A percentile compares a stretch with the other conserved stretches of the same genome.
These are phyloP conservation scores for Syzygium jambos DNA, from an alignment of 345 rosid genomes.

Conservation along the genomic window DNA sequence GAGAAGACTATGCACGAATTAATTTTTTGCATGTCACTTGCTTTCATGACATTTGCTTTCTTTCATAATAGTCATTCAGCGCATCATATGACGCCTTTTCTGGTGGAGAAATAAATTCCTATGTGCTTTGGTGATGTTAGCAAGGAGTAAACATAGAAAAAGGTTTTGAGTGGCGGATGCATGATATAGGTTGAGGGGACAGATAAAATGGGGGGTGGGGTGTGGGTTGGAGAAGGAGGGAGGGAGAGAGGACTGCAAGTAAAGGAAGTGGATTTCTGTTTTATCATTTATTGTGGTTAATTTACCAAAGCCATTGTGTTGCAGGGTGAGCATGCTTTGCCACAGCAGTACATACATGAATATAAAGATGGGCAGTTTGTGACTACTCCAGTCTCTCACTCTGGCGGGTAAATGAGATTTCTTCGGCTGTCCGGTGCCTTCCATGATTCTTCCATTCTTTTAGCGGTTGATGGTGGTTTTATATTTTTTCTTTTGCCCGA, in stretches of 20 bases:
- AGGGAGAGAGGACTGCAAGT: background rate
- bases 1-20: background rate
- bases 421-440: slow-evolving; percentile 1
- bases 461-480: background rate
- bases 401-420: slow-evolving; percentile 61
- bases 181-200: background rate
- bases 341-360: slow-evolving; percentile 69
- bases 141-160: background rate
- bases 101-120: background rate
- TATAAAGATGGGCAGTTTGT: slow-evolving; percentile 63
- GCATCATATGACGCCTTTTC: background rate
- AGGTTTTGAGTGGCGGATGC: background rate
- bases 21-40: background rate
- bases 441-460: slow-evolving; percentile 7
- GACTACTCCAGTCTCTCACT: slow-evolving; percentile 90
- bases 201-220: background rate
- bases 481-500: background rate
- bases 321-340: slow-evolving; percentile 86
- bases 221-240: background rate
- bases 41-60: background rate
- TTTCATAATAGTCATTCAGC: background rate
- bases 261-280: background rate
- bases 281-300: background rate
- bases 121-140: background rate
- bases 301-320: background rate